phyloP scores from a whole-genome alignment of 768 basidiomycete genomes.

The Pholiota molesta region DNA sequence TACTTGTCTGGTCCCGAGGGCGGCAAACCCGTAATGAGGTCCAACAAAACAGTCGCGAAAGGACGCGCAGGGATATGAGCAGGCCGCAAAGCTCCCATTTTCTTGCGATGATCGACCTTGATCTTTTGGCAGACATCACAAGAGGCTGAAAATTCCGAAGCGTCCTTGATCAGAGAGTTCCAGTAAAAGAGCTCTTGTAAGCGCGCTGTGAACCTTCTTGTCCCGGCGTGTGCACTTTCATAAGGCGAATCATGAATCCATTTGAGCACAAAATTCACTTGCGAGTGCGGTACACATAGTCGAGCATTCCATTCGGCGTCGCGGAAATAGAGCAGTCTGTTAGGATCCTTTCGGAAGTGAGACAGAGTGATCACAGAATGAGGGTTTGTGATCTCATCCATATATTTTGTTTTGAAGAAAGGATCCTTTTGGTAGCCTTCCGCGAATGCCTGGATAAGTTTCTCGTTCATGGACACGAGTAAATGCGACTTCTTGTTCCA shows the following conservation, averaged over 20 bases:
- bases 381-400: background rate
- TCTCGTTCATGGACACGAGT: background rate
- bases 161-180: conserved; percentile 4
- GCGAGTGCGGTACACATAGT: conserved; percentile 19
- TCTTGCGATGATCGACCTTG: conserved; percentile 1
- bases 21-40: conserved; percentile 25
- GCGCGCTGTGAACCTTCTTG: conserved; percentile 4
- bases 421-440: background rate
- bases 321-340: conserved; percentile 20
- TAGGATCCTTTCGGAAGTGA: conserved; percentile 10
- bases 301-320: conserved; percentile 23
- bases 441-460: background rate
- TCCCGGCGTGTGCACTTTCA: conserved; percentile 17
- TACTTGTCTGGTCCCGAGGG: conserved; percentile 16
- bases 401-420: background rate
- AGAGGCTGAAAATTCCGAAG: conserved; percentile 17
- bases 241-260: conserved; percentile 23
- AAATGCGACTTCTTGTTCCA: background rate
- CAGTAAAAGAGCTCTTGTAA: conserved; percentile 14
- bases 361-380: conserved; percentile 2
- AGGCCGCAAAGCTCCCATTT: conserved; percentile 22
- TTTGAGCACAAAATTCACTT: background rate
- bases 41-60: conserved; percentile 22
- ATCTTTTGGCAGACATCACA: conserved; percentile 27
- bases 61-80: conserved; percentile 24